Conservation (phyloP, 352 stramenopile species). For the Halophytophthora batemanensis region DNA sequence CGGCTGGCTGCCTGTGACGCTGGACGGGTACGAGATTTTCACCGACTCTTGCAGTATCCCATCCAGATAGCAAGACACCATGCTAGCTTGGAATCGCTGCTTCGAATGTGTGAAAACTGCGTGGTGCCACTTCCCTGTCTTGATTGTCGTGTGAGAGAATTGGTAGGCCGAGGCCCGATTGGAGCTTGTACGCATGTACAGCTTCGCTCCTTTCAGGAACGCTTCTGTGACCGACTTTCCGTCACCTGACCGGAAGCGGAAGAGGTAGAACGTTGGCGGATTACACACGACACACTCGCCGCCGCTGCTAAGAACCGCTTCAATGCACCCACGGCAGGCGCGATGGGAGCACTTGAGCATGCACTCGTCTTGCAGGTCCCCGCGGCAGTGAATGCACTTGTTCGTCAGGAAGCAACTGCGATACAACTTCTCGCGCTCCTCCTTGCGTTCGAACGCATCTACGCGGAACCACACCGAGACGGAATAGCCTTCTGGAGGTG, state of each 20-base stretch:
- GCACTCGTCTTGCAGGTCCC: conserved; percentile 40
- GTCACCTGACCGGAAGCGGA: conserved; percentile 64
- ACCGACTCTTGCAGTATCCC: conserved; percentile 58
- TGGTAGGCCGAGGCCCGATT: conserved; percentile 41
- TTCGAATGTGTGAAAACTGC: conserved; percentile 51
- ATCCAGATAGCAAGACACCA: conserved; percentile 58
- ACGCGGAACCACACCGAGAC: conserved; percentile 67
- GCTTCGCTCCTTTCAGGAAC: conserved; percentile 56
- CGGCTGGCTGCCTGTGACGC: conserved; percentile 43
- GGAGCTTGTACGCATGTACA: conserved; percentile 65
- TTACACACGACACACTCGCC: conserved; percentile 76
- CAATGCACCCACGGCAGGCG: conserved; percentile 51
- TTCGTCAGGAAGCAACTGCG: conserved; percentile 52
- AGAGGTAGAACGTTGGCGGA: conserved; percentile 68
- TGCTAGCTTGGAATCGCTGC: conserved; percentile 71
- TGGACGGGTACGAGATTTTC: conserved; percentile 73
- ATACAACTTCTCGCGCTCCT: conserved; percentile 61
- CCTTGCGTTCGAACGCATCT: conserved; percentile 51
- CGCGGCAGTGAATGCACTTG: conserved; percentile 54
- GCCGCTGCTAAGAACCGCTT: conserved; percentile 48
- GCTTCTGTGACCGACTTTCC: conserved; percentile 65
- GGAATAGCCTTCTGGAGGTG: conserved; percentile 59
- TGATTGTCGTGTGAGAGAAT: conserved; percentile 51
- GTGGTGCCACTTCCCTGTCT: conserved; percentile 46
- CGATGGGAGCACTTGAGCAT: conserved; percentile 71